Conservation (phyloP, 768 basidiomycete genomes). For the Chiua virens region DNA sequence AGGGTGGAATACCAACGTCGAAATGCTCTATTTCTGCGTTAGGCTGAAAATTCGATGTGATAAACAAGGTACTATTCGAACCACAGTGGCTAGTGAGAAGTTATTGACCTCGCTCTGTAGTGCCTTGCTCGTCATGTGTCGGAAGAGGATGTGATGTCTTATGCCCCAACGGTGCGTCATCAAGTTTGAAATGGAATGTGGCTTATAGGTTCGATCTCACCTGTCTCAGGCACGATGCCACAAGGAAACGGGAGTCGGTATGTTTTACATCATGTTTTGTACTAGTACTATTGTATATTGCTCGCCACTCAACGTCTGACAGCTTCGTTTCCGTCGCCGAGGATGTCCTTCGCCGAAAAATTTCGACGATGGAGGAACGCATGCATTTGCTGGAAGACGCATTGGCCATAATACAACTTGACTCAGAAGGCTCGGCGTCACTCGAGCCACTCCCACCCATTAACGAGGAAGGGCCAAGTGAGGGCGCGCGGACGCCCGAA, state of each 20-base stretch:
- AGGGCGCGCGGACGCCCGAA: conserved; percentile 29
- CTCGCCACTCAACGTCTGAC: not conserved
- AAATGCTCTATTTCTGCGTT: not conserved
- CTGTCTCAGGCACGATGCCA: conserved; percentile 45
- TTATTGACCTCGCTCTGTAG: conserved; percentile 10
- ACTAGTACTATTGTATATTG: too few relatives aligned
- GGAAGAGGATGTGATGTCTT: conserved; percentile 48
- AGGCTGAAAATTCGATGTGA: conserved; percentile 31
- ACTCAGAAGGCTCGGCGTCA: conserved; percentile 29
- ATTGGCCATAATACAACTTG: conserved; percentile 43
- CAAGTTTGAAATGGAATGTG: not conserved
- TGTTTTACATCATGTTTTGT: conserved; percentile 10
- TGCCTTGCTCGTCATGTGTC: conserved; percentile 43
- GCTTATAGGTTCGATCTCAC: not conserved
- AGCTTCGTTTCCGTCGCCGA: conserved; percentile 55
- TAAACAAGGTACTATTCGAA: conserved; percentile 15
- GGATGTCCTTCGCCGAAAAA: conserved; percentile 50
- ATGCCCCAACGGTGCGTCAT: conserved; percentile 49
- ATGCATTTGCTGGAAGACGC: conserved; percentile 58
- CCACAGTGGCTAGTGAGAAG: not conserved
- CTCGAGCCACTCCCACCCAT: conserved; percentile 46
- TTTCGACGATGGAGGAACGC: conserved; percentile 46
- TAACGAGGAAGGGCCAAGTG: conserved; percentile 10
- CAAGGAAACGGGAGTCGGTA: conserved; percentile 56
- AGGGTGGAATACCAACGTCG: too few relatives aligned